Evolutionary conservation across 1,139 yeast species (phyloP).

Genomic region (Suhomyces bokatorum): DNA sequence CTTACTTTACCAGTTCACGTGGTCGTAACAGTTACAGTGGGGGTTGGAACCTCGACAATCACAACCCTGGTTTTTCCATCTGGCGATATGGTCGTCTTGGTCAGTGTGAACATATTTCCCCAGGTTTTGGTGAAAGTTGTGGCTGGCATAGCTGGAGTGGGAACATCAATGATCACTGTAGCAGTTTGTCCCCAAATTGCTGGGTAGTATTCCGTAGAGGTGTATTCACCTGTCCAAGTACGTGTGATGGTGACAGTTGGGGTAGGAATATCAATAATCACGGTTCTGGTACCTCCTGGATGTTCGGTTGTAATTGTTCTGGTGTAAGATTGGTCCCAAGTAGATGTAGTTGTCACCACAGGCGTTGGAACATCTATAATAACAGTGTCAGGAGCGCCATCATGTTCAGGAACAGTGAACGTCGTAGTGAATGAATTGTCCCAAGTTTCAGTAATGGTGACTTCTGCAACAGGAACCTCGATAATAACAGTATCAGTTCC

Average conservation of each 20-base stretch:
- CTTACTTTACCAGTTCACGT: not conserved
- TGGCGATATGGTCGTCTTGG: not conserved
- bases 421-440: not conserved
- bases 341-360: not conserved
- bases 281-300: not conserved
- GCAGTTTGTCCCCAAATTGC: too few relatives aligned
- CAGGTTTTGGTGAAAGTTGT: too few relatives aligned
- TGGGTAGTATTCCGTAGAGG: too few relatives aligned
- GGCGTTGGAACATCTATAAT: not conserved
- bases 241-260: not conserved
- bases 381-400: not conserved
- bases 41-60: not conserved
- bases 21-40: not conserved
- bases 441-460: not conserved
- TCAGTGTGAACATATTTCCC: too few relatives aligned
- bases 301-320: not conserved
- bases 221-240: not conserved
- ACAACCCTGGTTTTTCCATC: too few relatives aligned
- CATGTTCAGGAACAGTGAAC: not conserved
- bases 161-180: too few relatives aligned
- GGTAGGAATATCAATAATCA: not conserved
- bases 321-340: not conserved
- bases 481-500: not conserved
- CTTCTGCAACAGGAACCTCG: not conserved
- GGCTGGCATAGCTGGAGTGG: too few relatives aligned